phyloP scores from a whole-genome alignment of 2,329 filamentous ascomycete genomes.

The Aspergillus sp. region DNA sequence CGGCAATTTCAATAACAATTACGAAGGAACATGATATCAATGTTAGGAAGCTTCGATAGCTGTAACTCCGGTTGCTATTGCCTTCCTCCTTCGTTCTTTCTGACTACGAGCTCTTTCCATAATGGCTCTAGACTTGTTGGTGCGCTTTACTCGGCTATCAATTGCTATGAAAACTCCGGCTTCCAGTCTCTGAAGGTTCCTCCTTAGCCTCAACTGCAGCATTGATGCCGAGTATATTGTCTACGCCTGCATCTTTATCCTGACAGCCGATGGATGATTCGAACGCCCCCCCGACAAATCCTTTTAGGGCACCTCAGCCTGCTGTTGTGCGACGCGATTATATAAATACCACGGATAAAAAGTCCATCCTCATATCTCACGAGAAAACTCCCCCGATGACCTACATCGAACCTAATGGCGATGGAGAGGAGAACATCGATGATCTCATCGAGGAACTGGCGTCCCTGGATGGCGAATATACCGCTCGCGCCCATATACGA shows the following conservation, averaged over 20 bases:
- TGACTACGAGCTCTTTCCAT: neutral
- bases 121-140: neutral
- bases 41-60: neutral
- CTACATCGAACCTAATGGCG: slow-evolving; percentile 57
- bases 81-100: neutral
- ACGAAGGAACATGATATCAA: neutral
- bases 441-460: slow-evolving; percentile 78
- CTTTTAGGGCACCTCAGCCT: neutral
- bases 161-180: neutral
- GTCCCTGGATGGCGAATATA: slow-evolving; percentile 70
- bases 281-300: neutral
- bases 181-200: neutral
- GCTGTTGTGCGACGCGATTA: neutral
- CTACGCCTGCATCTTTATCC: slow-evolving; percentile 6
- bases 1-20: too few species aligned
- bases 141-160: neutral
- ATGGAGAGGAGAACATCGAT: slow-evolving; percentile 82
- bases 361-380: neutral
- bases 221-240: neutral
- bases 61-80: neutral
- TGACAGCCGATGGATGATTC: neutral
- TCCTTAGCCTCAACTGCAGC: neutral
- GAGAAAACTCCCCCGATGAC: slow-evolving; percentile 54
- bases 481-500: slow-evolving; percentile 45
- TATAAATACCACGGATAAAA: neutral